Base-by-base conservation (phyloP, 805 yeast species). In the Suhomyces xylopsoci region DNA sequence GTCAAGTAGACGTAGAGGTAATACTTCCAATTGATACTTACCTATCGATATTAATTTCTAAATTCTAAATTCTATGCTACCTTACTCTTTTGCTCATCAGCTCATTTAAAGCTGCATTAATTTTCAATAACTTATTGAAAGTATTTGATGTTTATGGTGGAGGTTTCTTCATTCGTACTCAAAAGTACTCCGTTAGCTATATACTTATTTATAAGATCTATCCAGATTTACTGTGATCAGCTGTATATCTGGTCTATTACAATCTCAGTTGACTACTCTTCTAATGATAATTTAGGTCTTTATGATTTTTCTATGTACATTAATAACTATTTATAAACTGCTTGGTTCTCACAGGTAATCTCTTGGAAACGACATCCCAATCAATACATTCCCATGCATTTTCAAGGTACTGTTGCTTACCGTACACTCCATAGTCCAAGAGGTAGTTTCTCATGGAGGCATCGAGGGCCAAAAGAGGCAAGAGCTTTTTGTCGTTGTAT, bases 361-460 rank as follows among this genome's bases (percentile, higher is more conserved):
- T 64, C 55, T 64, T 62, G 25, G 66, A 61, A 15, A 76, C 78
- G 22, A 74, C 68, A 40, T 65, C 66, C 80, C 80, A 76, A 61
- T 76, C 73, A 50, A 75, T 71, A 56, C 80, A 71, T 40, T 67
- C 66, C 79, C 80, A 76, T 34, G 67, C 69, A 55, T 74, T 74
- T 52, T 70, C 77, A 62, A 75, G 68, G 58, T 73, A 76, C 51
- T 66, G 64, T 57, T 66, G 69, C 77, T 81, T 66, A 62, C 77
- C 75, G 65, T 78, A 86, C 10, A 86, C 88, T 51, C 96, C 96
- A 62, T 87, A 88, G 68, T 88, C 94, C 55, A 80, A 70, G 48
- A 87, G 67, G 74, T 85, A 88, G 51, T 82, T 81, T 58, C 85
- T 81, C 58, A 89, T 87, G 44, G 89, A 83, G 5, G 83, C 87